Base-by-base conservation (phyloP, 1,284 basidiomycete species). In the Tilletia indica region DNA sequence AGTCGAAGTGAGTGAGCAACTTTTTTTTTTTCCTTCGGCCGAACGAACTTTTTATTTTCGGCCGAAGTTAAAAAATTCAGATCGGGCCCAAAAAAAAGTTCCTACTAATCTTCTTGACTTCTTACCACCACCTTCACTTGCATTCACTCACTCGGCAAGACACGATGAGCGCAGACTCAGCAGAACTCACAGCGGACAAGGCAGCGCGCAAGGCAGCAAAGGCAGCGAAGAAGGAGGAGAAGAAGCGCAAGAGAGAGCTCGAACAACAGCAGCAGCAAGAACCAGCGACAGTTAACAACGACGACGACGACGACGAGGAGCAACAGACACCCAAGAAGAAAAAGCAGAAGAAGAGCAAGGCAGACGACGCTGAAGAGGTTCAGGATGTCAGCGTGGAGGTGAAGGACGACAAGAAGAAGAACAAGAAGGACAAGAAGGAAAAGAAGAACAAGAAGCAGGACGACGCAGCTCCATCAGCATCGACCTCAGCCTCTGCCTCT, bases 321-420 rank as follows among this genome's bases (percentile, higher is more conserved):
- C 72, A 73, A 0, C 75, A 85, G 77, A 83, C 82, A 51, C 84
- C 85, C 80, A 86, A 84, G 79, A 74, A 76, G 67, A 84, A 83
- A 67, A 78, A 78, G 42, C 77, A 79, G 45, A 78, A 80, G 36
- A 83, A 85, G 54, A 68, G 78, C 38, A 71, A 74, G 1, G 73
- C 73, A 16, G 49, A 34, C 61, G 51, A 19, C 4, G 68, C 49
- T 69, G 25, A 54, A 38, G 51, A 12, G 31, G 14, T 14, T 6
- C 19, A 42, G 1, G 80, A 79, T 70, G 80, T 78, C 8, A 80
- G 19, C 25, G 56, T 25, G 54, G 36, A 70, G 69, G 47, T 25
- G 31, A 54, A 66, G 25, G 42, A 25, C 21, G 47, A 36, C 61
- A 74, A 76, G 69, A 75, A 77, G 71, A 45, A 21, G 51, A 64